Evolutionary conservation across 441 rosid species (phyloP).

Genomic region (Erodium moschatum): DNA sequence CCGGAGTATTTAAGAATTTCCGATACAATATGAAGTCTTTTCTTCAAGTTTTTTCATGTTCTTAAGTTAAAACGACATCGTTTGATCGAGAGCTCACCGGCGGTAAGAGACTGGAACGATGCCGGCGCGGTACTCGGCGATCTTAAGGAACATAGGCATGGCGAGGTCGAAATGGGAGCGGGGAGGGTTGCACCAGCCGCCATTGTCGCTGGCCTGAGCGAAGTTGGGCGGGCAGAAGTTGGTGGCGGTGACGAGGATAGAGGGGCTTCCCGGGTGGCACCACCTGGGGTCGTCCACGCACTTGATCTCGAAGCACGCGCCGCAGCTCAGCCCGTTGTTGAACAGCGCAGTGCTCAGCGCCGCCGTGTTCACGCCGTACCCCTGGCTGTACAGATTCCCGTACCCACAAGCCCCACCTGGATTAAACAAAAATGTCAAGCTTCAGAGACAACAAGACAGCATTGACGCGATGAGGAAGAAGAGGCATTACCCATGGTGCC

Average conservation of each 20-base stretch:
- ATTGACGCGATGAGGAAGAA: too few relatives aligned
- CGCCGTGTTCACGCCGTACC: constrained; percentile 58
- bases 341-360: constrained; percentile 23
- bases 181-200: constrained; percentile 61
- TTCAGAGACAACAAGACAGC: too few relatives aligned
- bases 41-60: neutral
- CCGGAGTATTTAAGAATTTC: too few relatives aligned
- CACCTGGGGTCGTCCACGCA: constrained; percentile 22
- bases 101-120: too few relatives aligned
- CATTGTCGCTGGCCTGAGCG: constrained; percentile 48
- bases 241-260: constrained; percentile 51
- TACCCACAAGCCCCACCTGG: constrained; percentile 68
- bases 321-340: constrained; percentile 63
- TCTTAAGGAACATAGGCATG: too few relatives aligned
- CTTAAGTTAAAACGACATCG: too few relatives aligned
- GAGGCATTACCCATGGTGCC: constrained; percentile 74
- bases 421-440: too few relatives aligned
- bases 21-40: too few relatives aligned
- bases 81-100: neutral
- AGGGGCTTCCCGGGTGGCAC: constrained; percentile 38
- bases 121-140: too few relatives aligned
- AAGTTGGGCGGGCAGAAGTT: constrained; percentile 63
- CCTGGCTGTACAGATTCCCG: constrained; percentile 61
- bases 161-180: too few relatives aligned
- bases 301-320: constrained; percentile 54